A percentile compares a stretch with the other conserved stretches of the same genome.
Evolutionary conservation across 805 yeast genomes (phyloP).

Genomic region (Cyberlindnera mycetangii): DNA sequence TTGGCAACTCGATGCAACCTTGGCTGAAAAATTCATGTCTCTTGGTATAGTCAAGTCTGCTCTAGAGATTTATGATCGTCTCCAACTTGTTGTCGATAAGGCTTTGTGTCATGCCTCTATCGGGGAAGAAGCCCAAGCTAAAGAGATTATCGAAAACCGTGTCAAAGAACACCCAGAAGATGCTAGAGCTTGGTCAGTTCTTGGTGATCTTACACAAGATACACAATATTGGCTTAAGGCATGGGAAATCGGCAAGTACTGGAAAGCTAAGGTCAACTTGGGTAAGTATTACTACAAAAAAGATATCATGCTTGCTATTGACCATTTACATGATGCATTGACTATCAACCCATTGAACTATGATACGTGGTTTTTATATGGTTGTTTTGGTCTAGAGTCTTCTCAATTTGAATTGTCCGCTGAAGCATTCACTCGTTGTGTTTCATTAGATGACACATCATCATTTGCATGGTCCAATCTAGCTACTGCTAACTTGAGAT

Average conservation of each 20-base stretch:
- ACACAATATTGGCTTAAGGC: conserved; percentile 78
- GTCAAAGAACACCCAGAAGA: conserved; percentile 61
- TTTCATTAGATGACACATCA: conserved; percentile 76
- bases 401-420: conserved; percentile 73
- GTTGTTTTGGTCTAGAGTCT: conserved; percentile 81
- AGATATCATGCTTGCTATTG: conserved; percentile 52
- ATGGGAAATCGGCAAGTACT: conserved; percentile 82
- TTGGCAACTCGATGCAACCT: conserved; percentile 76
- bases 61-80: conserved; percentile 78
- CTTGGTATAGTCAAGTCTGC: conserved; percentile 86
- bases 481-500: conserved; percentile 69
- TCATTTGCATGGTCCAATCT: conserved; percentile 89
- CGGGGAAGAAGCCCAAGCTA: conserved; percentile 70
- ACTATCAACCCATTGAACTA: conserved; percentile 67
- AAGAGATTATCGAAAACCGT: conserved; percentile 51
- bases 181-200: conserved; percentile 77
- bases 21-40: conserved; percentile 86
- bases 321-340: conserved; percentile 73
- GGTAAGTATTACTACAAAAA: conserved; percentile 62
- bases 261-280: conserved; percentile 81
- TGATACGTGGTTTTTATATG: conserved; percentile 90
- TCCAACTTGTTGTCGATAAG: conserved; percentile 73
- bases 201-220: conserved; percentile 82
- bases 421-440: conserved; percentile 90
- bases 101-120: conserved; percentile 89